phyloP scores from a whole-genome alignment of 352 stramenopile genomes.

The Pythium aristosporum region DNA sequence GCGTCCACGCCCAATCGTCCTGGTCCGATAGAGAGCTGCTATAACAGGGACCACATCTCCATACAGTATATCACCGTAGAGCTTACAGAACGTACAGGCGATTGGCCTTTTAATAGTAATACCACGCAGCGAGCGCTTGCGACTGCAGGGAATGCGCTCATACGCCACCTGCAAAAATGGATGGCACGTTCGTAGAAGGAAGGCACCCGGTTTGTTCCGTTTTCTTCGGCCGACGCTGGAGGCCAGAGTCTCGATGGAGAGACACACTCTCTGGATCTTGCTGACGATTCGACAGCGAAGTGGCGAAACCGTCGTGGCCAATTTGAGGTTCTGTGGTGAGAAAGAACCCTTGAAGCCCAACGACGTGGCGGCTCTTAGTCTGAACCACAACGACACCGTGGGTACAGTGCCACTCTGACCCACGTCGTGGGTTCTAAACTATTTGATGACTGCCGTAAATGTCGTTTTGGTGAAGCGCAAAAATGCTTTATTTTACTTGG shows the following conservation, averaged over 20 bases:
- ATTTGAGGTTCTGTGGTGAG: conserved; percentile 7
- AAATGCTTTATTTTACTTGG: too few relatives aligned
- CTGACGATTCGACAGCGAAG: too few relatives aligned
- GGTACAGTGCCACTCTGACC: too few relatives aligned
- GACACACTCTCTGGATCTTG: too few relatives aligned
- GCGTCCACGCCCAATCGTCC: not conserved
- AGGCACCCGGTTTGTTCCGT: conserved; percentile 8
- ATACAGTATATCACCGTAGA: not conserved
- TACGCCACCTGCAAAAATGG: too few relatives aligned
- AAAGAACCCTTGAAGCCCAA: not conserved
- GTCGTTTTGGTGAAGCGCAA: not conserved
- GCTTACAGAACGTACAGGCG: not conserved
- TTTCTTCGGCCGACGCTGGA: not conserved
- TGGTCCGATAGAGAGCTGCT: not conserved
- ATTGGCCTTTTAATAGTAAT: too few relatives aligned
- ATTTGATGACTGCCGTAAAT: not conserved
- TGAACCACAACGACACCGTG: not conserved
- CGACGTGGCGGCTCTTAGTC: conserved; percentile 9
- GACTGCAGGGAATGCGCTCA: too few relatives aligned
- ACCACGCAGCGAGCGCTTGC: too few relatives aligned
- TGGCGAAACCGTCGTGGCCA: conserved; percentile 13
- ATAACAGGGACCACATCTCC: too few relatives aligned
- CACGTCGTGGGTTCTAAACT: too few relatives aligned
- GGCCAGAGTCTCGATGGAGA: not conserved
- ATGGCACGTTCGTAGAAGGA: not conserved